These are phyloP conservation scores for Silybum marianum DNA, from an alignment of 129 eudicot species.

Conservation along the genomic window DNA sequence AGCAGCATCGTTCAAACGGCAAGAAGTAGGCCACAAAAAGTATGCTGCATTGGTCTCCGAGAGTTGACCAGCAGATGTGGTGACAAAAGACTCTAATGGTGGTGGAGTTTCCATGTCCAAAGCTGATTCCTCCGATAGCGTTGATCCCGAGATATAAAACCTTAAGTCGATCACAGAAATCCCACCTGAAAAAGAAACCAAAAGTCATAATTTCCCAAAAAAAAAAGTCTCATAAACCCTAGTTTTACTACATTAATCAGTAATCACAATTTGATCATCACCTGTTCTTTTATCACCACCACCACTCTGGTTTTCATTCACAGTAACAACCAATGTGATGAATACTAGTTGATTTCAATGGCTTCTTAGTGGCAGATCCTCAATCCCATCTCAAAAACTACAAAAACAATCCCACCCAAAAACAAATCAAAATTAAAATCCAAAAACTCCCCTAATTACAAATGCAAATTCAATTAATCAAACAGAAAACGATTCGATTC, in stretches of 20 bases:
- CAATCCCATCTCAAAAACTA: background rate
- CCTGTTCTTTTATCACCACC: constrained; percentile 4
- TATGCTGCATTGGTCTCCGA: constrained; percentile 70
- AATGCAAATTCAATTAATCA: background rate
- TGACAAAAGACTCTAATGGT: constrained; percentile 42
- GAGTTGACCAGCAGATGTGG: constrained; percentile 52
- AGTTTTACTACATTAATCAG: background rate
- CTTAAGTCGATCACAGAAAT: constrained; percentile 39
- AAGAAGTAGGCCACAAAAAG: constrained; percentile 78
- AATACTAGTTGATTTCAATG: background rate
- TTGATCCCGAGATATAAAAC: constrained; percentile 36
- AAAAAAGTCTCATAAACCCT: background rate
- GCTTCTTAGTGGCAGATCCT: constrained; percentile 12
- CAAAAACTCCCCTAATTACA: constrained; percentile 7
- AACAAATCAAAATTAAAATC: background rate
- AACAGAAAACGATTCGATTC: background rate
- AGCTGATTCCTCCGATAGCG: constrained; percentile 57
- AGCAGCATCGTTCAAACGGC: constrained; percentile 56
- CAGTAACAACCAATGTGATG: background rate
- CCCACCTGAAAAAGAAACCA: constrained; percentile 20
- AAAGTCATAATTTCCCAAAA: background rate
- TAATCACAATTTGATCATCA: constrained; percentile 2
- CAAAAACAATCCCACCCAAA: background rate
- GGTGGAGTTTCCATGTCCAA: constrained; percentile 55
- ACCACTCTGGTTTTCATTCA: constrained; percentile 19